phyloP scores from a whole-genome alignment of 2,329 filamentous ascomycete species.

The Ambrosiella beaveri region DNA sequence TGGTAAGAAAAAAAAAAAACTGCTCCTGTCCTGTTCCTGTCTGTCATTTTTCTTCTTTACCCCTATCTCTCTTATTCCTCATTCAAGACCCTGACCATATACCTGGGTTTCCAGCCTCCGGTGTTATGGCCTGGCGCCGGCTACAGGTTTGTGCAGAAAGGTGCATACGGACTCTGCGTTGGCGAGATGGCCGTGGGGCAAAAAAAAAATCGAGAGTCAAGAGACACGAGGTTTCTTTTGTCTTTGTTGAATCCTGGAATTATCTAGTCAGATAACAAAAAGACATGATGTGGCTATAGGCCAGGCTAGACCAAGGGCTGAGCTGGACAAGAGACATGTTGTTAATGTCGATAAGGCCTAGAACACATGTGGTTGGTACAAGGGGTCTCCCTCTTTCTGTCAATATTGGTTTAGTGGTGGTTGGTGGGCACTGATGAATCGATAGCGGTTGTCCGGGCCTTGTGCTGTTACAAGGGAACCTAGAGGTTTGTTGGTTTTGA shows the following conservation, averaged over 20 bases:
- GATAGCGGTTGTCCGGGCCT: too few species aligned
- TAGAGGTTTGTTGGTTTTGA: too few species aligned
- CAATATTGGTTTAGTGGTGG: too few species aligned
- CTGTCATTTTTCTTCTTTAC: neutral
- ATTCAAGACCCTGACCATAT: neutral
- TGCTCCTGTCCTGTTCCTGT: neutral
- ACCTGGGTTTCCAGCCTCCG: neutral
- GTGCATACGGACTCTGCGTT: neutral
- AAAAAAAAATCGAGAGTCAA: neutral
- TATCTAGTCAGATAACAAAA: neutral
- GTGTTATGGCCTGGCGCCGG: neutral
- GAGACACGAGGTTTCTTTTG: neutral
- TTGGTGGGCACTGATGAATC: too few species aligned
- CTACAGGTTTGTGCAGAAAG: neutral
- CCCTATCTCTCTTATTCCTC: neutral
- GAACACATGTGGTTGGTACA: too few species aligned
- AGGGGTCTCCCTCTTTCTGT: too few species aligned
- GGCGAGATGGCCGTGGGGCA: neutral
- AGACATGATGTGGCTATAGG: neutral
- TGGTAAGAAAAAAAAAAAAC: too few species aligned
- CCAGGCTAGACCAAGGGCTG: too few species aligned
- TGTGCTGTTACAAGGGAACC: too few species aligned
- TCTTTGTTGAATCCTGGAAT: neutral
- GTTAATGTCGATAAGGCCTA: too few species aligned
- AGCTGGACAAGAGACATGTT: too few species aligned